These are phyloP conservation scores for Hymenoscyphus scutula DNA, from an alignment of 2,329 filamentous ascomycete genomes.

Conservation along the genomic window DNA sequence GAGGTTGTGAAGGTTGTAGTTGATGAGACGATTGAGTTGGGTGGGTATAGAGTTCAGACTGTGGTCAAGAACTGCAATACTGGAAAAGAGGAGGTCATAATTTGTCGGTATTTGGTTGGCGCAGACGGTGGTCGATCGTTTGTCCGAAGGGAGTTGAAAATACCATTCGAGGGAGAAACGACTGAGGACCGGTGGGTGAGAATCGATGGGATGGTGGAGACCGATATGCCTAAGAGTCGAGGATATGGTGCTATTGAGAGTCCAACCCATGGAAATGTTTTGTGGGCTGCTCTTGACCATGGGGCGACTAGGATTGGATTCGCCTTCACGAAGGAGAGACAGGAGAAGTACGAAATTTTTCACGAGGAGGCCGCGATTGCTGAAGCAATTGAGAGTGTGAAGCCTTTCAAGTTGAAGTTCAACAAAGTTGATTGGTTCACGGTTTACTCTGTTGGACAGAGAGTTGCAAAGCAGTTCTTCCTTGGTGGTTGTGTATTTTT, in stretches of 20 bases:
- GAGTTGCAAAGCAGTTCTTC: slow-evolving; percentile 58
- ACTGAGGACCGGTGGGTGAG: slow-evolving; percentile 53
- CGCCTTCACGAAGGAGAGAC: slow-evolving; percentile 45
- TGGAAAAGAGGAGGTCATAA: slow-evolving; percentile 34
- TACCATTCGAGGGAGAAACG: slow-evolving; percentile 49
- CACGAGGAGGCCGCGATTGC: slow-evolving; percentile 53
- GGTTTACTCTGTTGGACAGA: slow-evolving; percentile 56
- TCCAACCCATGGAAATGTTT: slow-evolving; percentile 51
- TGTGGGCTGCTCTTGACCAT: slow-evolving; percentile 54
- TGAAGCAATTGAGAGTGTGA: slow-evolving; percentile 45
- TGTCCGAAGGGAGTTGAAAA: slow-evolving; percentile 45
- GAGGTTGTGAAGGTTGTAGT: slow-evolving; percentile 24
- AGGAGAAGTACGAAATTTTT: slow-evolving; percentile 39
- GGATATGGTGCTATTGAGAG: slow-evolving; percentile 50
- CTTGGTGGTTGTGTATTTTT: slow-evolving; percentile 54
- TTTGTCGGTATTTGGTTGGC: slow-evolving; percentile 49
- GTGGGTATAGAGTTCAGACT: slow-evolving; percentile 27
- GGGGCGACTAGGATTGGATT: slow-evolving; percentile 54
- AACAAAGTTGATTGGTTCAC: slow-evolving; percentile 55
- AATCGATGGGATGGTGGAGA: slow-evolving; percentile 45
- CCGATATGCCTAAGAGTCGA: slow-evolving; percentile 44
- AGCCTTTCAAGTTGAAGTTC: slow-evolving; percentile 43
- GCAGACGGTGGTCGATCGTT: slow-evolving; percentile 51
- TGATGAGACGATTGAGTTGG: slow-evolving; percentile 22
- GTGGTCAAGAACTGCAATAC: slow-evolving; percentile 23